Percentiles rank a stretch among this genome's conserved stretches.
Conservation (phyloP, 2,329 filamentous ascomycete genomes). For the Leptodontidium sp. region DNA sequence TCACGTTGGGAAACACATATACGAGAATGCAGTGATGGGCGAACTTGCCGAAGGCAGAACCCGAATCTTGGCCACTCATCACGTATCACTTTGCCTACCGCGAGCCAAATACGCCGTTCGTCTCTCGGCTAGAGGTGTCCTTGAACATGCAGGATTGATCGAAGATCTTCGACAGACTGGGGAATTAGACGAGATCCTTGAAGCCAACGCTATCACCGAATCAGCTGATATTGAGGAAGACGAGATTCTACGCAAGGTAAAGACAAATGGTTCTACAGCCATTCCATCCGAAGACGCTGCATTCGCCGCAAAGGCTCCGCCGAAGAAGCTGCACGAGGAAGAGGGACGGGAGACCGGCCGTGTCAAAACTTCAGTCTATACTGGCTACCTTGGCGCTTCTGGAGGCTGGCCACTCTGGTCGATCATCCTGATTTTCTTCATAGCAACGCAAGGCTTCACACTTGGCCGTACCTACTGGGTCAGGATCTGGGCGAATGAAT, state of each 20-base stretch:
- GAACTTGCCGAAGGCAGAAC: conserved; percentile 74
- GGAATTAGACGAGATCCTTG: conserved; percentile 26
- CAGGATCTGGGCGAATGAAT: conserved; percentile 63
- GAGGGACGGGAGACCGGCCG: conserved; percentile 73
- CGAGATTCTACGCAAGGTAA: conserved; percentile 56
- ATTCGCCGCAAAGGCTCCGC: conserved; percentile 15
- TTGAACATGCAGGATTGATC: conserved; percentile 28
- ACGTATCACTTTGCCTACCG: conserved; percentile 73
- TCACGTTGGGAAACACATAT: conserved; percentile 80
- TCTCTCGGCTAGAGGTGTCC: conserved; percentile 49
- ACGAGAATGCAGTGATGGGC: conserved; percentile 76
- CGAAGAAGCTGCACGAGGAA: conserved; percentile 62
- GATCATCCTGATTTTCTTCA: conserved; percentile 60
- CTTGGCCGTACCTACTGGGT: conserved; percentile 68
- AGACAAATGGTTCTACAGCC: conserved; percentile 32
- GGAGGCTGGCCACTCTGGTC: conserved; percentile 70
- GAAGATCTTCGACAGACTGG: conserved; percentile 26
- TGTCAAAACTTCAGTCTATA: conserved; percentile 71
- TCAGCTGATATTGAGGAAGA: conserved; percentile 50
- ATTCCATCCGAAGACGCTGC: conserved; percentile 7
- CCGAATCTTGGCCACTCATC: conserved; percentile 80
- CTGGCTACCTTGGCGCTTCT: conserved; percentile 69
- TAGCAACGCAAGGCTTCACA: conserved; percentile 43
- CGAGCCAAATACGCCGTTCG: conserved; percentile 76
- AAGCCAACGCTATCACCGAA: conserved; percentile 54